A percentile compares a stretch with the other conserved stretches of the same genome.
phyloP scores from a whole-genome alignment of 2,329 filamentous ascomycete genomes.

The Xylaria polymorpha region DNA sequence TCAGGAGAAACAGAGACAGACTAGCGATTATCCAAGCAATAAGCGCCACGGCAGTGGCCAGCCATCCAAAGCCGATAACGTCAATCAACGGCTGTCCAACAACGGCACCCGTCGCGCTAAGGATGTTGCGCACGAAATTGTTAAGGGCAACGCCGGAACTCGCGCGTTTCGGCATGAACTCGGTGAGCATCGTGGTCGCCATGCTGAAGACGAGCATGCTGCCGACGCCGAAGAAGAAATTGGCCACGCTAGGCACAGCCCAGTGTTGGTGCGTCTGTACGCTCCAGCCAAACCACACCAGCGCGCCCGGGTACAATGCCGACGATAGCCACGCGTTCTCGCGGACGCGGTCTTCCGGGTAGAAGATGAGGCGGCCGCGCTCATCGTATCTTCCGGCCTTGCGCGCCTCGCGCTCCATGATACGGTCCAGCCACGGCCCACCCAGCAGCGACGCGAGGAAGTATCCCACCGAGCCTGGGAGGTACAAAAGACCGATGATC shows the following conservation, averaged over 20 bases:
- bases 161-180: constrained; percentile 79
- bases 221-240: constrained; percentile 79
- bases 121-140: constrained; percentile 83
- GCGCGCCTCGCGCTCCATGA: constrained; percentile 82
- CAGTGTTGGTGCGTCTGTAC: constrained; percentile 73
- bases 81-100: constrained; percentile 77
- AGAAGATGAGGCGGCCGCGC: constrained; percentile 72
- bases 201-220: constrained; percentile 83
- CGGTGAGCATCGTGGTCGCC: constrained; percentile 84
- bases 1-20: constrained; percentile 69
- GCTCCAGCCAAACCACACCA: constrained; percentile 84
- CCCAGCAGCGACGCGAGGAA: constrained; percentile 74
- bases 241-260: constrained; percentile 71
- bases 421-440: constrained; percentile 81
- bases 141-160: constrained; percentile 82
- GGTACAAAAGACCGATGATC: constrained; percentile 79
- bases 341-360: constrained; percentile 83
- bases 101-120: constrained; percentile 76
- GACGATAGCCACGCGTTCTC: constrained; percentile 85
- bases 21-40: constrained; percentile 68
- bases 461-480: constrained; percentile 81
- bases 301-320: constrained; percentile 73
- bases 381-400: constrained; percentile 76
- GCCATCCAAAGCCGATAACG: constrained; percentile 79
- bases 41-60: constrained; percentile 71